Base-by-base conservation (phyloP, 768 basidiomycete genomes). In the Russula brevipes region DNA sequence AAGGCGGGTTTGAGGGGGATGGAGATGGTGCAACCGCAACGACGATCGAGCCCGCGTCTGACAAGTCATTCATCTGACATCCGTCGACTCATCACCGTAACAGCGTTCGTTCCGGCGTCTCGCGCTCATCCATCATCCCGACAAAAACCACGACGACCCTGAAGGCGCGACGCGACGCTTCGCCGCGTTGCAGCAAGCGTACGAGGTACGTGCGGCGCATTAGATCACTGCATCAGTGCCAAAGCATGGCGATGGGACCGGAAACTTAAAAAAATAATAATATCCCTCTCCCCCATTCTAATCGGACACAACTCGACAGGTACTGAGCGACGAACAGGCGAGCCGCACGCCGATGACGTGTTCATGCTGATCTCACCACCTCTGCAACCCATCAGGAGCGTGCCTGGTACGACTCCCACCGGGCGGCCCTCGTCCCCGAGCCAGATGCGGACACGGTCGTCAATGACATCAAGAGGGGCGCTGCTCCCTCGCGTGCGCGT, bases 371-470 rank as follows among this genome's bases (percentile, higher is more conserved):
- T 60, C 54, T 60, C 36, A 53, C 30, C 16, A 53, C 14, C 44
- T 46, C 50, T 42, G n/a, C 54, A 33, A 50, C 36, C 24, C 33
- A 50, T 54, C 59, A 96, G 90, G 96, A 98, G 80, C 81, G 97
- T 69, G 94, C 97, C 49, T 99, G 94, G 91, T 99, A 99, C 74
- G 97, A 99, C 74, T 86, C 86, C 5, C 96, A 98, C 73, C 86
- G 87, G 61, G 85, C 88, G 35, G 88, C 89, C 31, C 80, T 94
- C 7, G 77, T 80, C 17, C 89, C 89, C 3, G 89, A 90, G 69
- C 84, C 91, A 46, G 95, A 95, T 72, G 90, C 89, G 49, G 85
- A 88, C 49, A 82, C 81, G 3, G 86, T 96, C 16, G 91, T 93
- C 69, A 87, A 97, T 65, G 89, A 94, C 69, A 87, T 98, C 59